Percentiles rank a stretch among this genome's conserved stretches.
Evolutionary conservation across 1,284 basidiomycete species (phyloP).

Genomic region (Anthracocystis setariae): DNA sequence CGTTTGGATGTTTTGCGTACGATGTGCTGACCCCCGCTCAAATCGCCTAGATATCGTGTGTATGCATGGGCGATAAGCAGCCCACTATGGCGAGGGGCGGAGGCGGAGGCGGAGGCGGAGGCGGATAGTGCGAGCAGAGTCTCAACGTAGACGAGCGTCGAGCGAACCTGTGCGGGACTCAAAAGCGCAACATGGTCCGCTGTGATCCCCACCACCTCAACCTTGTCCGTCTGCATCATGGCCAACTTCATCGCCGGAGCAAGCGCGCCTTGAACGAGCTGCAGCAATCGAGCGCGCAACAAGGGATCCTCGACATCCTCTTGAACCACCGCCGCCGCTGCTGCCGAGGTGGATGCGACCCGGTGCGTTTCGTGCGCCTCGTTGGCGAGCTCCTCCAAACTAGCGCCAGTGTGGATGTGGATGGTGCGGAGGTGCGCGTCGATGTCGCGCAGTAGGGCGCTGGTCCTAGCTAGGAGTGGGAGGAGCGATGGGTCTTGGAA

Average conservation of each 20-base stretch:
- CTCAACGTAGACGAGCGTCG: constrained; percentile 38
- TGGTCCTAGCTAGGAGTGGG: constrained; percentile 14
- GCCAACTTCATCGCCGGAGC: not conserved
- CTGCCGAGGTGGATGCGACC: not conserved
- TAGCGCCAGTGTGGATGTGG: constrained; percentile 20
- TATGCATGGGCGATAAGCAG: constrained; percentile 41
- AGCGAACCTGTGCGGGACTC: constrained; percentile 17
- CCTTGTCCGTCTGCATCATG: too few species aligned
- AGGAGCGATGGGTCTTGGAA: constrained; percentile 15
- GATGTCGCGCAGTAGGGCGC: constrained; percentile 20
- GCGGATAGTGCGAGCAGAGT: constrained; percentile 3
- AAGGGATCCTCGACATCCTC: constrained; percentile 9
- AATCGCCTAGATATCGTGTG: constrained; percentile 81
- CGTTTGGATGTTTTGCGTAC: constrained; percentile 72
- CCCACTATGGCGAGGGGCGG: not conserved
- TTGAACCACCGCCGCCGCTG: too few species aligned
- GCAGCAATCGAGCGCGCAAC: not conserved
- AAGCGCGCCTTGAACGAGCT: not conserved
- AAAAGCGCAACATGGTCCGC: constrained; percentile 41
- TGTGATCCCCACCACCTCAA: not conserved
- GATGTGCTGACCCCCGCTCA: constrained; percentile 83
- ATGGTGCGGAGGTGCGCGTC: constrained; percentile 25
- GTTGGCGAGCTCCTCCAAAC: constrained; percentile 20
- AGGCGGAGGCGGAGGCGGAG: not conserved
- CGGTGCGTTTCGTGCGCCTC: constrained; percentile 6